phyloP scores from a whole-genome alignment of 164 flowering plant species.

The Stephania japonica region DNA sequence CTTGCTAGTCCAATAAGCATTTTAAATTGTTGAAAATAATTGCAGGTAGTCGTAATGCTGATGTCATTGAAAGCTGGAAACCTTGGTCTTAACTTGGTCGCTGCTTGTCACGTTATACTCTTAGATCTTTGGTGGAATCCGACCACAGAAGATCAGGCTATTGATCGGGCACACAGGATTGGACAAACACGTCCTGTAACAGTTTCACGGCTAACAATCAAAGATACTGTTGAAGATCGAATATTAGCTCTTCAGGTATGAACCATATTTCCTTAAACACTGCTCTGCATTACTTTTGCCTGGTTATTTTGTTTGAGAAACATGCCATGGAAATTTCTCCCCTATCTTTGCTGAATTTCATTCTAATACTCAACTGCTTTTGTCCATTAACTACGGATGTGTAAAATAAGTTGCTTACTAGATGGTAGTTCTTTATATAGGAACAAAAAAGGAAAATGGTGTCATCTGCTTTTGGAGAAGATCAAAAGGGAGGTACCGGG shows the following conservation, averaged over 20 bases:
- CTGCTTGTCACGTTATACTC: conserved; percentile 89
- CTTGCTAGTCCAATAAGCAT: neutral
- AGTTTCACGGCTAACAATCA: conserved; percentile 73
- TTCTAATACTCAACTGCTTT: neutral
- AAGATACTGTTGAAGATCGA: conserved; percentile 87
- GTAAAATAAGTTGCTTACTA: neutral
- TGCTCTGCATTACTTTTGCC: neutral
- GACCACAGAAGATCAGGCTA: conserved; percentile 95
- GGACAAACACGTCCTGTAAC: conserved; percentile 97
- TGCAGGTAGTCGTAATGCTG: conserved; percentile 88
- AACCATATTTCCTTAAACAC: neutral
- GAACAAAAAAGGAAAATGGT: conserved; percentile 96
- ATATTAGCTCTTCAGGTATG: conserved; percentile 84
- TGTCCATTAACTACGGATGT: neutral
- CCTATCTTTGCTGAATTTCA: neutral
- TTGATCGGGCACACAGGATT: conserved; percentile 95
- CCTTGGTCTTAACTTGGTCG: conserved; percentile 94
- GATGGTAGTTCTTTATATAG: conserved; percentile 25
- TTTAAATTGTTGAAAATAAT: conserved; percentile 10
- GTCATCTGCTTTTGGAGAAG: conserved; percentile 96
- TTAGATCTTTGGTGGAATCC: conserved; percentile 99
- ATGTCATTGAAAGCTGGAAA: conserved; percentile 98
- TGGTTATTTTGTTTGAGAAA: neutral
- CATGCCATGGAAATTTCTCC: neutral
- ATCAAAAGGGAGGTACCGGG: conserved; percentile 51